These are phyloP conservation scores for Fomes fomentarius DNA, from an alignment of 1,284 basidiomycete species.

Conservation along the genomic window DNA sequence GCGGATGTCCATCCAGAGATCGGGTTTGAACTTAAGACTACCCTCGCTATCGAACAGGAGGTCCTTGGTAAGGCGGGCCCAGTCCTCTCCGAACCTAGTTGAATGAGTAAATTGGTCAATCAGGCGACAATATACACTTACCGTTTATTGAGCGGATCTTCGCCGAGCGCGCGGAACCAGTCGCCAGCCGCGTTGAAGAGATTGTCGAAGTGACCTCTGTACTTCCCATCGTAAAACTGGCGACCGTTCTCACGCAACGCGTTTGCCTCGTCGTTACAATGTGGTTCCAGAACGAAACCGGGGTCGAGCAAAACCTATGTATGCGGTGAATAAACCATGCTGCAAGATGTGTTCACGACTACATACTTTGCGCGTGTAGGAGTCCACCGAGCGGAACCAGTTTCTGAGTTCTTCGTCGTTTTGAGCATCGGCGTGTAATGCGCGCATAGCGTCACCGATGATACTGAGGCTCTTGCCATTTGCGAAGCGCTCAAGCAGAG, in stretches of 20 bases:
- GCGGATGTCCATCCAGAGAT: slow-evolving; percentile 87
- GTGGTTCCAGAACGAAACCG: slow-evolving; percentile 86
- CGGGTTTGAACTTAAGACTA: slow-evolving; percentile 87
- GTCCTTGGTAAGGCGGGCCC: slow-evolving; percentile 83
- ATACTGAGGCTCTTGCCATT: slow-evolving; percentile 70
- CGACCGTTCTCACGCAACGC: slow-evolving; percentile 73
- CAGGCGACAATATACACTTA: neutral
- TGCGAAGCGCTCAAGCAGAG: slow-evolving; percentile 91
- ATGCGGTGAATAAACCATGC: neutral
- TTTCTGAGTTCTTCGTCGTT: slow-evolving; percentile 77
- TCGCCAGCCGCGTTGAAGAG: slow-evolving; percentile 71
- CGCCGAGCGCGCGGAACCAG: slow-evolving; percentile 85
- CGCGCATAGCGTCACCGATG: slow-evolving; percentile 75
- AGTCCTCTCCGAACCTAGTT: slow-evolving; percentile 72
- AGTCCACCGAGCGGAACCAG: slow-evolving; percentile 78
- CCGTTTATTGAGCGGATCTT: slow-evolving; percentile 83
- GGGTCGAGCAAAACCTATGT: slow-evolving; percentile 76
- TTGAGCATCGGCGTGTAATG: slow-evolving; percentile 75
- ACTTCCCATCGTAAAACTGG: slow-evolving; percentile 84
- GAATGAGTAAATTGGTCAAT: neutral
- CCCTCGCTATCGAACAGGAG: slow-evolving; percentile 64
- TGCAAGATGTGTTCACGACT: neutral
- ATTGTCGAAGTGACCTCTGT: slow-evolving; percentile 82
- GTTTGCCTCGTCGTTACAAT: slow-evolving; percentile 65
- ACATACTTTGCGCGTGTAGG: slow-evolving; percentile 67